Evolutionary conservation across 2,329 filamentous ascomycete species (phyloP).

Genomic region (Colletotrichum tamarilloi): DNA sequence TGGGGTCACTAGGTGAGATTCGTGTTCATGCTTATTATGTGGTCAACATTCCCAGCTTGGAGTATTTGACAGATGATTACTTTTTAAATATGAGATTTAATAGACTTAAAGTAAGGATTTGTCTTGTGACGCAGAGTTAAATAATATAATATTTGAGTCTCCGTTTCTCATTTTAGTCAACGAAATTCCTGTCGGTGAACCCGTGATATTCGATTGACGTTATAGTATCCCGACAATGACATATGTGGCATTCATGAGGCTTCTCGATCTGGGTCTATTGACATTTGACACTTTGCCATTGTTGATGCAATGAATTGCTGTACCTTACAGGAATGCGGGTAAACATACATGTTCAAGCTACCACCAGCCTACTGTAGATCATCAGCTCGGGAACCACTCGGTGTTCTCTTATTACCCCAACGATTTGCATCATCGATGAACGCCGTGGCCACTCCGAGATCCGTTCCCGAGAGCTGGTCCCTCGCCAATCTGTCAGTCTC

Average conservation of each 20-base stretch:
- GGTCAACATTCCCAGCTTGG: not conserved
- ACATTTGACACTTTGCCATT: not conserved
- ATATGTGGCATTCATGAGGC: not conserved
- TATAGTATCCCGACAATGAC: not conserved
- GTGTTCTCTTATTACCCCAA: too few species aligned
- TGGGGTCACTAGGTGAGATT: constrained; percentile 17
- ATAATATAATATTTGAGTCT: too few species aligned
- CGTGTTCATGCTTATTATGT: constrained; percentile 34
- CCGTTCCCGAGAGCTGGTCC: not conserved
- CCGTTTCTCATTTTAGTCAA: not conserved
- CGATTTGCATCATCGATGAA: not conserved
- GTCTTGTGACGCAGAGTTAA: not conserved
- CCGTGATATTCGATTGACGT: not conserved
- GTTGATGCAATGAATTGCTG: not conserved
- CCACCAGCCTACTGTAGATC: constrained; percentile 20
- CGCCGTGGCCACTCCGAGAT: constrained; percentile 23
- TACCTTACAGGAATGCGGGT: constrained; percentile 12
- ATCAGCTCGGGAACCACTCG: not conserved
- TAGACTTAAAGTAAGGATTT: too few species aligned
- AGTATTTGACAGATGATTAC: not conserved
- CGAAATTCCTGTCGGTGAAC: not conserved
- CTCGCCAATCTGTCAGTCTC: constrained; percentile 3
- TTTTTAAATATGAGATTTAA: not conserved
- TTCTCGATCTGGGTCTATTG: not conserved
- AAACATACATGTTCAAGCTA: not conserved